Evolutionary conservation across 371 early-diverging fungal genomes (phyloP).

Genomic region (Mucor circinelloides): DNA sequence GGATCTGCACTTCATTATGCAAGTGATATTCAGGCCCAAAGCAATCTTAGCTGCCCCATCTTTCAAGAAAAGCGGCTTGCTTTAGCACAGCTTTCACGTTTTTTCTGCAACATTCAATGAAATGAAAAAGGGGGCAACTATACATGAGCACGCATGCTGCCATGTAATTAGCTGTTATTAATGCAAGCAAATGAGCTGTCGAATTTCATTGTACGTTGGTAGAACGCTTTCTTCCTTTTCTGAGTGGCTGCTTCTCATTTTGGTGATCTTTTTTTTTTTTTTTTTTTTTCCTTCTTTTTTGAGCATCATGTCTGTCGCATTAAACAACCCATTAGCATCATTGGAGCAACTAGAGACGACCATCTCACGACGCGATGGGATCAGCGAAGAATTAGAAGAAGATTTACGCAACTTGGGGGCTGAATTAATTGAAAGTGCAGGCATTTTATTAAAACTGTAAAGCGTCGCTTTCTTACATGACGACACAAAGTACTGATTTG

Average conservation of each 20-base stretch:
- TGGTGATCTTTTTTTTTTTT: too few relatives aligned
- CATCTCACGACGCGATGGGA: slow-evolving; percentile 71
- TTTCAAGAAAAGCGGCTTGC: too few relatives aligned
- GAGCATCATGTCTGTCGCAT: slow-evolving; percentile 40
- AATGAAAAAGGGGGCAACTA: too few relatives aligned
- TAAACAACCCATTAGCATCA: slow-evolving; percentile 76
- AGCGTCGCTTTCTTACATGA: neutral
- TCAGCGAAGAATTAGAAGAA: slow-evolving; percentile 69
- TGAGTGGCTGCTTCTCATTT: too few relatives aligned
- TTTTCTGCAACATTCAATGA: too few relatives aligned
- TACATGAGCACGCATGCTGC: too few relatives aligned
- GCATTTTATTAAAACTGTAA: slow-evolving; percentile 84
- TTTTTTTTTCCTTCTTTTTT: neutral
- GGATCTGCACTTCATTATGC: too few relatives aligned
- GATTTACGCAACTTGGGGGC: slow-evolving; percentile 78
- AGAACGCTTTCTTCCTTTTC: too few relatives aligned
- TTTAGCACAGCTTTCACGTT: too few relatives aligned
- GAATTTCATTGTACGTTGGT: neutral
- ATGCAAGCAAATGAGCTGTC: neutral
- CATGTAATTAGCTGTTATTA: neutral
- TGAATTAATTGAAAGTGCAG: slow-evolving; percentile 83
- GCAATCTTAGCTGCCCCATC: too few relatives aligned
- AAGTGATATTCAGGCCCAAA: too few relatives aligned
- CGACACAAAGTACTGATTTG: too few relatives aligned
- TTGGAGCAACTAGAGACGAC: slow-evolving; percentile 67